Conservation (phyloP, 2,329 filamentous ascomycete species). For the Cadophora malorum region DNA sequence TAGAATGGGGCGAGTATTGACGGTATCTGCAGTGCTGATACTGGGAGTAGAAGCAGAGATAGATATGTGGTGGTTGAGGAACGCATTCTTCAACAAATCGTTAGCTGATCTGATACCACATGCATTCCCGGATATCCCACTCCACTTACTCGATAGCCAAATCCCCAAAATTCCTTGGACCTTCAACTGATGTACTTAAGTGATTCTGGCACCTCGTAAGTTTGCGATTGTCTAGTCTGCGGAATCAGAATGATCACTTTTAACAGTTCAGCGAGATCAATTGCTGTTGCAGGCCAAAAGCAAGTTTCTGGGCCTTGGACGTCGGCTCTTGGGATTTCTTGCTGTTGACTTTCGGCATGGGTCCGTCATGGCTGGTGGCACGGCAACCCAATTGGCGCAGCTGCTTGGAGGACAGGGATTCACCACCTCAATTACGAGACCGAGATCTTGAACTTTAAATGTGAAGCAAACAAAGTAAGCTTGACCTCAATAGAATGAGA, state of each 20-base stretch:
- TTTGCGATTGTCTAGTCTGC: slow-evolving; percentile 5
- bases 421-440: background rate
- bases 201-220: slow-evolving; percentile 17
- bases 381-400: slow-evolving; percentile 23
- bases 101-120: slow-evolving; percentile 2
- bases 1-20: slow-evolving; percentile 40
- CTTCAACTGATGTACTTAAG: slow-evolving; percentile 1
- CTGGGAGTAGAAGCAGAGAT: slow-evolving; percentile 32
- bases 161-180: background rate
- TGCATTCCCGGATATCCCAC: slow-evolving; percentile 1
- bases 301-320: slow-evolving; percentile 16
- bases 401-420: background rate
- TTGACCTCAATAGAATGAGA: background rate
- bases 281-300: slow-evolving; percentile 15
- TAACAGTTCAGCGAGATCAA: slow-evolving; percentile 18
- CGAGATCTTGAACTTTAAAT: background rate
- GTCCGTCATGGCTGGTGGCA: slow-evolving; percentile 15
- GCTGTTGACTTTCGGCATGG: slow-evolving; percentile 18
- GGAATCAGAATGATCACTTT: slow-evolving; percentile 9
- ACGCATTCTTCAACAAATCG: slow-evolving; percentile 34
- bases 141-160: slow-evolving; percentile 12
- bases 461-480: background rate
- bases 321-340: slow-evolving; percentile 12
- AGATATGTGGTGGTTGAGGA: slow-evolving; percentile 27
- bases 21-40: slow-evolving; percentile 40